phyloP scores from a whole-genome alignment of 306 rosid species.

The Amphicarpaea edgeworthii region DNA sequence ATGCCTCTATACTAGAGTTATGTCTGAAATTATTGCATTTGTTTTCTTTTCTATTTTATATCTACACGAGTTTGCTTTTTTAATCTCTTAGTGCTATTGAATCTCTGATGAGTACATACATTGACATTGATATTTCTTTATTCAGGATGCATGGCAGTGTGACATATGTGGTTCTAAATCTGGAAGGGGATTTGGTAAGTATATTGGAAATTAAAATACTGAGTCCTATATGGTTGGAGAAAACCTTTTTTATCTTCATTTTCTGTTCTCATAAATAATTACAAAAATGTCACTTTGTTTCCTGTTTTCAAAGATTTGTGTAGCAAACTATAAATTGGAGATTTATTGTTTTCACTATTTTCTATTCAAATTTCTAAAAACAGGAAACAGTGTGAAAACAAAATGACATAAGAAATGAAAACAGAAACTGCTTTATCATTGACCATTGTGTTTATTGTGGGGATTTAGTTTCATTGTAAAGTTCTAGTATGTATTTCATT shows the following conservation, averaged over 20 bases:
- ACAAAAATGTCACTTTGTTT: background rate
- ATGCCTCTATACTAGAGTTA: background rate
- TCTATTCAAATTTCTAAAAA: background rate
- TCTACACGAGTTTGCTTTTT: background rate
- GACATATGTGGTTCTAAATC: slow-evolving; percentile 91
- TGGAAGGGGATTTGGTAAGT: slow-evolving; percentile 84
- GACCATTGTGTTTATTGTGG: background rate
- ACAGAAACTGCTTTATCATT: background rate
- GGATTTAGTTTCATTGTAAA: background rate
- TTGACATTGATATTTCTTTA: slow-evolving; percentile 36
- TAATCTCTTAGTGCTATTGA: slow-evolving; percentile 3
- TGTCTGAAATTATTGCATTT: slow-evolving; percentile 6
- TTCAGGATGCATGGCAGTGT: slow-evolving; percentile 93
- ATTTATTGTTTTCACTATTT: background rate
- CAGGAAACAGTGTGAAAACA: background rate
- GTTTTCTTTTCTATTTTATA: background rate
- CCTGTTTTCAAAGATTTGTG: background rate
- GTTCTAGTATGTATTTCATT: background rate
- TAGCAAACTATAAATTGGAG: background rate
- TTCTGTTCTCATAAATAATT: background rate
- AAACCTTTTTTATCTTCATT: background rate
- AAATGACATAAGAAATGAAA: background rate
- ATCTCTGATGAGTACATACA: background rate
- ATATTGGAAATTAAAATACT: too few relatives aligned
- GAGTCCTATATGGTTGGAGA: background rate